Evolutionary conservation across 306 rosid species (phyloP).

Genomic region (Astragalus glycyphyllos): DNA sequence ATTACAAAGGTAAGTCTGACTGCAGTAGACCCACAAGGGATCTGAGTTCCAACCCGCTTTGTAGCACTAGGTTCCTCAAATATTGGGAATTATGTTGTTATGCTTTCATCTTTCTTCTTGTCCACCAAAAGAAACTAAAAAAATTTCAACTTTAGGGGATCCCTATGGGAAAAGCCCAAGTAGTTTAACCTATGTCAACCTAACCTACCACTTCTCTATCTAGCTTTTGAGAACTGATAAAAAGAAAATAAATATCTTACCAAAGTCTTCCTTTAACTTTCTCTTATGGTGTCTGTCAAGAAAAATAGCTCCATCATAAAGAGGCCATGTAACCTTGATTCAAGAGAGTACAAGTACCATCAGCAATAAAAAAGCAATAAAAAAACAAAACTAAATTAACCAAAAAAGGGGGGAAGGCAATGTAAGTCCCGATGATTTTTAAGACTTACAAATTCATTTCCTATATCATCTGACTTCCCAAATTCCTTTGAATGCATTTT

Average conservation of each 20-base stretch:
- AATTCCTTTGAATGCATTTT: constrained; percentile 68
- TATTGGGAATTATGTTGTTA: not conserved
- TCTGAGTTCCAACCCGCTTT: too few relatives aligned
- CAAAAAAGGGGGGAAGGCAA: not conserved
- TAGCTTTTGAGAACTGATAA: constrained; percentile 31
- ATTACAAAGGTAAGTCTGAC: constrained; percentile 35
- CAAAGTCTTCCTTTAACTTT: constrained; percentile 89
- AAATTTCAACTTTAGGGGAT: constrained; percentile 30
- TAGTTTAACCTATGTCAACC: constrained; percentile 21
- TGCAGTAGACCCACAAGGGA: too few relatives aligned
- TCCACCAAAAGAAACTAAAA: not conserved
- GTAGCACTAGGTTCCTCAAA: too few relatives aligned
- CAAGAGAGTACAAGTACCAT: constrained; percentile 43
- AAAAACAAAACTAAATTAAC: constrained; percentile 46
- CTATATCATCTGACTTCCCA: constrained; percentile 51
- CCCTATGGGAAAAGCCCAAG: not conserved
- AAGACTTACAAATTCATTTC: constrained; percentile 61
- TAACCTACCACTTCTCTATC: constrained; percentile 37
- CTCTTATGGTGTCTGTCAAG: constrained; percentile 75
- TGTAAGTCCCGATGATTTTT: not conserved
- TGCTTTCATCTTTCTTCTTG: not conserved
- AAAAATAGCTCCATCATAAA: constrained; percentile 72
- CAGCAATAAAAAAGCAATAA: constrained; percentile 40
- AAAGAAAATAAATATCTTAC: constrained; percentile 53
- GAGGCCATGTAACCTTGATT: constrained; percentile 70